Conservation (phyloP, 73 alveolate genomes). For the Uronychia setigera region DNA sequence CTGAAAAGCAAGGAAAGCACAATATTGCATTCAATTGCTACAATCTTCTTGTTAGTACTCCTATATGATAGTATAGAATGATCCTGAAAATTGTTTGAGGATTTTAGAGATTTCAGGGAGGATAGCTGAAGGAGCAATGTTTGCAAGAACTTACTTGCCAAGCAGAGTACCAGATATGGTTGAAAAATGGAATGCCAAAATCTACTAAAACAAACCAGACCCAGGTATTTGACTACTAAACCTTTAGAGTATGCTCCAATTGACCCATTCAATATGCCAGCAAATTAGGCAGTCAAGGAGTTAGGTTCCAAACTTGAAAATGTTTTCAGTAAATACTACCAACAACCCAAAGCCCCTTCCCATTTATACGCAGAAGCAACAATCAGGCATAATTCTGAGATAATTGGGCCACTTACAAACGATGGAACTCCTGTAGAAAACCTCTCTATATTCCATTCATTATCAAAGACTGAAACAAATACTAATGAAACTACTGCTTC, state of each 20-base stretch:
- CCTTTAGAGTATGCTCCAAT: conserved; percentile 40
- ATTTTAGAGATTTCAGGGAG: conserved; percentile 79
- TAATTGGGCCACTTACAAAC: not conserved
- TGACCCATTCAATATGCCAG: conserved; percentile 59
- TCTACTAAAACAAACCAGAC: conserved; percentile 56
- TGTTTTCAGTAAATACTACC: conserved; percentile 4
- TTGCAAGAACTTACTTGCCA: conserved; percentile 95
- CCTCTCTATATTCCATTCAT: not conserved
- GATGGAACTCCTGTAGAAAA: not conserved
- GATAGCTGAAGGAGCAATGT: conserved; percentile 95
- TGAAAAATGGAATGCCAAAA: conserved; percentile 83
- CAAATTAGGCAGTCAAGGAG: conserved; percentile 31
- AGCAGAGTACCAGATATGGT: conserved; percentile 72
- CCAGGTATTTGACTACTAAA: not conserved
- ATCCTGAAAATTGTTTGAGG: conserved; percentile 76
- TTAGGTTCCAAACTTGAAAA: conserved; percentile 52
- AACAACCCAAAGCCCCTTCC: conserved; percentile 8
- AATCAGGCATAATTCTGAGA: conserved; percentile 12
- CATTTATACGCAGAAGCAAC: not conserved
- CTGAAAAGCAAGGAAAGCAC: conserved; percentile 76
- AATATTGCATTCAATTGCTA: conserved; percentile 92
- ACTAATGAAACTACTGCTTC: no score
- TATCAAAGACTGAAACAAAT: no score
- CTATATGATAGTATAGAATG: conserved; percentile 60
- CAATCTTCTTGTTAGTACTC: not conserved